phyloP scores from a whole-genome alignment of 192 early-diverging fungal genomes.

The Phycomyces blakesleeanus region DNA sequence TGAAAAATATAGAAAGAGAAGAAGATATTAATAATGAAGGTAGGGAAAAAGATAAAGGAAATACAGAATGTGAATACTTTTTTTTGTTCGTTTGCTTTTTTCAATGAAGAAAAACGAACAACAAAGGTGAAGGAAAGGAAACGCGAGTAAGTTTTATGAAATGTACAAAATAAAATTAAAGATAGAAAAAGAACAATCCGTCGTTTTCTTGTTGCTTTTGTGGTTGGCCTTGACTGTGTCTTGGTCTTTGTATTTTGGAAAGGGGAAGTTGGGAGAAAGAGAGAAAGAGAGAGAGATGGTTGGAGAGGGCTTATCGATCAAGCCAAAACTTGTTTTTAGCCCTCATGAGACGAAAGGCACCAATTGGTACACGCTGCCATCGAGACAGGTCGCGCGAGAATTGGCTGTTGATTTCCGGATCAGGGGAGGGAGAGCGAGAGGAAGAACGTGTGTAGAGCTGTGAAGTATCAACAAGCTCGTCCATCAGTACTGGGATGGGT shows the following conservation, averaged over 20 bases:
- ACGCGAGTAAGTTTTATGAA: background rate
- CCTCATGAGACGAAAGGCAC: conserved; percentile 41
- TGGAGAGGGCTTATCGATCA: conserved; percentile 19
- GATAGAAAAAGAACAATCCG: too few relatives aligned
- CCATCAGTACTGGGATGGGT: conserved; percentile 34
- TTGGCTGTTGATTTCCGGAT: conserved; percentile 16
- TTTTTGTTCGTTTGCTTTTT: background rate
- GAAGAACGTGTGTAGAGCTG: conserved; percentile 42
- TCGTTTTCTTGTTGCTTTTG: background rate
- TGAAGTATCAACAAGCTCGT: conserved; percentile 50
- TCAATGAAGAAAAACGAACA: background rate
- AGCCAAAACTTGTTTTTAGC: conserved; percentile 29
- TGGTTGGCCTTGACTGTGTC: too few relatives aligned
- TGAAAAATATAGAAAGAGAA: background rate
- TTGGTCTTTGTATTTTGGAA: too few relatives aligned
- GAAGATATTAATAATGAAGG: too few relatives aligned
- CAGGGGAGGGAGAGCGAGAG: conserved; percentile 43
- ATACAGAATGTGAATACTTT: background rate
- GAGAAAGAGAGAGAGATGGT: too few relatives aligned
- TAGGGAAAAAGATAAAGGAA: background rate
- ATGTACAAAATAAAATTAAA: conserved; percentile 1
- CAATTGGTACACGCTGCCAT: conserved; percentile 52
- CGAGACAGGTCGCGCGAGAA: conserved; percentile 42
- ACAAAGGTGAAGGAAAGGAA: too few relatives aligned
- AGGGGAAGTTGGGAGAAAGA: too few relatives aligned